Conservation (phyloP, 179 eudicot species). For the Spergularia azorica region DNA sequence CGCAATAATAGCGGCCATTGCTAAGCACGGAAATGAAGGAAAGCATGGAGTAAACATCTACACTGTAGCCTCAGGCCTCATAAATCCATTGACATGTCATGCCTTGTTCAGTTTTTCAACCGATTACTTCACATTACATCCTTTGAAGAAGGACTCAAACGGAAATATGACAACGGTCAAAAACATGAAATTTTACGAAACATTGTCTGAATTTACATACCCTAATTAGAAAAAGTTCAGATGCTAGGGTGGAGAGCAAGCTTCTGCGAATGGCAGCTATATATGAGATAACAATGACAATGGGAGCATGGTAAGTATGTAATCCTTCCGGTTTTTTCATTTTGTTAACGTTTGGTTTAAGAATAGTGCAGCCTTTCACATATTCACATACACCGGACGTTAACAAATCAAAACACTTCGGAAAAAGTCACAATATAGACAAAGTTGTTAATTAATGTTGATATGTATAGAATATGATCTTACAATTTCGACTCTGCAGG, state of each 20-base stretch:
- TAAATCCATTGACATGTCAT: conserved; percentile 4
- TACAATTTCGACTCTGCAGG: conserved; percentile 29
- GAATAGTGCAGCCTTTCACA: no score
- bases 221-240: not conserved
- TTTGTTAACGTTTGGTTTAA: no score
- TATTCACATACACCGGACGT: no score
- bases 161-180: not conserved
- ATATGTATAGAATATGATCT: not conserved
- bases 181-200: conserved; percentile 5
- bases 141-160: not conserved
- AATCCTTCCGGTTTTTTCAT: not conserved
- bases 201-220: conserved; percentile 1
- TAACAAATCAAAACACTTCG: no score
- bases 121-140: conserved; percentile 5
- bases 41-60: conserved; percentile 13
- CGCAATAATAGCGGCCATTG: conserved; percentile 7
- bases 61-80: not conserved
- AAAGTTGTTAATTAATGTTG: no score
- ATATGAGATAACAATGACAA: not conserved
- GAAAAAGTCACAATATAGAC: no score
- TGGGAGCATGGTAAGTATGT: not conserved
- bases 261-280: not conserved
- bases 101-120: not conserved
- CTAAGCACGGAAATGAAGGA: conserved; percentile 8
- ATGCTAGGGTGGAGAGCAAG: not conserved